phyloP scores from a whole-genome alignment of 2,329 filamentous ascomycete species.

The Trichoderma semiorbis region DNA sequence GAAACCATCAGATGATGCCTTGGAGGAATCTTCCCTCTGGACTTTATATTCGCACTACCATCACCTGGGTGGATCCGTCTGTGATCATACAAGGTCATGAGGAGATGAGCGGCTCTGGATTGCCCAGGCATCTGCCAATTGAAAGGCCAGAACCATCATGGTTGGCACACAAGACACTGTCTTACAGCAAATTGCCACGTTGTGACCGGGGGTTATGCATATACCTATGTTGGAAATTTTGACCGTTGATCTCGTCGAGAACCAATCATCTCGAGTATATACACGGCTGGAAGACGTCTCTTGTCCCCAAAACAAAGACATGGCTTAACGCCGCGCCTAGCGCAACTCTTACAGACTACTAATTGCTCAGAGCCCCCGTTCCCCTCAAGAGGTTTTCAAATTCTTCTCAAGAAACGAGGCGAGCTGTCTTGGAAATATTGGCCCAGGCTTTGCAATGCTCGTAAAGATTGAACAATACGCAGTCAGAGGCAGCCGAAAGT shows the following conservation, averaged over 20 bases:
- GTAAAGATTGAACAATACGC: not conserved
- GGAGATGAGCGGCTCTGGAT: not conserved
- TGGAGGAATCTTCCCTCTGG: not conserved
- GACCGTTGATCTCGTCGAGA: not conserved
- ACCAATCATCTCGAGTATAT: not conserved
- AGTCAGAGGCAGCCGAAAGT: not conserved
- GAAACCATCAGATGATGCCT: not conserved
- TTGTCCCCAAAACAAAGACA: not conserved
- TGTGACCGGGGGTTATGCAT: not conserved
- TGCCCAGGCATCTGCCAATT: not conserved
- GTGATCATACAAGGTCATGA: not conserved
- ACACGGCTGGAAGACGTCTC: not conserved
- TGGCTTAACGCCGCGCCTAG: not conserved
- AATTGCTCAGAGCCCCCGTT: not conserved
- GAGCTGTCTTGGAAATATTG: not conserved
- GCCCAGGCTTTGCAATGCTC: not conserved
- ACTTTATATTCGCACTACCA: not conserved
- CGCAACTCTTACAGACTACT: not conserved
- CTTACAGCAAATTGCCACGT: not conserved
- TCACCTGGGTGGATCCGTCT: not conserved
- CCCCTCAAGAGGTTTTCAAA: not conserved
- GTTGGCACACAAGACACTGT: conserved; percentile 1
- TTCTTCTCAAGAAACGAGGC: not conserved
- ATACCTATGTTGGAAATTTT: not conserved
- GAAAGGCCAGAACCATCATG: not conserved